Conservation (phyloP, 2,329 filamentous ascomycete genomes). For the Botrytis elliptica region DNA sequence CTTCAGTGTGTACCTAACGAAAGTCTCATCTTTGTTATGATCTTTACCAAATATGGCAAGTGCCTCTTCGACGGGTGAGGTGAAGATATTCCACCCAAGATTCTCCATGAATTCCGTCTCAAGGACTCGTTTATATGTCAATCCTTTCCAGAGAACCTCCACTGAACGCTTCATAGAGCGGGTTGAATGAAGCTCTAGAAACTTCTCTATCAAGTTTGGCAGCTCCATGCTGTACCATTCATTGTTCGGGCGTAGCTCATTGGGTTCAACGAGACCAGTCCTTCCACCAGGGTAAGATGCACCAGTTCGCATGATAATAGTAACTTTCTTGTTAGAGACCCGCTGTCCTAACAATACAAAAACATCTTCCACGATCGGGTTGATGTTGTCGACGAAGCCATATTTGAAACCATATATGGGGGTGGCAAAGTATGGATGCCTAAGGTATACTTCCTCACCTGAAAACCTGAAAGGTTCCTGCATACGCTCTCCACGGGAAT, state of each 20-base stretch:
- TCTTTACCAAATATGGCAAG: neutral
- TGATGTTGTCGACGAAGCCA: neutral
- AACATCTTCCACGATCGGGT: neutral
- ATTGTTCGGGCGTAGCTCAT: neutral
- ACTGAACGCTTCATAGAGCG: neutral
- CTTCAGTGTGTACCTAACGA: neutral
- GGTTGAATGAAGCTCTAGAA: neutral
- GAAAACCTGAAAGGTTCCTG: fast-evolving
- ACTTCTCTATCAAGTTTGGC: neutral
- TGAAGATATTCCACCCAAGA: neutral
- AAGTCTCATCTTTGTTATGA: neutral
- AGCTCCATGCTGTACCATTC: neutral
- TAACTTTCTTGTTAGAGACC: neutral
- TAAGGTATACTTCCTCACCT: neutral
- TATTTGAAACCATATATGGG: neutral
- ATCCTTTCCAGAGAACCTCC: neutral
- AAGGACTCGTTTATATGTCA: neutral
- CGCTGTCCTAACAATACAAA: neutral
- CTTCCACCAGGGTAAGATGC: neutral
- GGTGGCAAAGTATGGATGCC: neutral
- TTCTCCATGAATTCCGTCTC: neutral
- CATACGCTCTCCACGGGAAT: neutral
- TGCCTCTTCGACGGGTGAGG: neutral
- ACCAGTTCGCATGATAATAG: neutral
- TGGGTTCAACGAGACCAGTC: neutral